Conservation (phyloP, 177 flowering plant genomes). For the Tripterygium wilfordii region DNA sequence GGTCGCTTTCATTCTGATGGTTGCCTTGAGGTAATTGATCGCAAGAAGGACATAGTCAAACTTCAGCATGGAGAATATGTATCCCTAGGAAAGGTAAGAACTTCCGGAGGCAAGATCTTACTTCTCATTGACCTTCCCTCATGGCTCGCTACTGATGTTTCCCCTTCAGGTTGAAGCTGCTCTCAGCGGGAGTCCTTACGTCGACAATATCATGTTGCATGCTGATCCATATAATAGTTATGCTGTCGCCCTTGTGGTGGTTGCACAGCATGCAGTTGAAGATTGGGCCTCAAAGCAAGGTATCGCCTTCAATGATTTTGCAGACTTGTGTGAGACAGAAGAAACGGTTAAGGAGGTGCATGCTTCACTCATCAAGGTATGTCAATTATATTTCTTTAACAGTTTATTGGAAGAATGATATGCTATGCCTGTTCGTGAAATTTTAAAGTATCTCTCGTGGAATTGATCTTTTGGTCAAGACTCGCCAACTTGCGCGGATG, state of each 20-base stretch:
- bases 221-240: conserved; percentile 87
- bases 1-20: conserved; percentile 93
- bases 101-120: background rate
- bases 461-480: no score
- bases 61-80: conserved; percentile 99
- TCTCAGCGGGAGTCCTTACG: conserved; percentile 65
- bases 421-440: no score
- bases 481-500: no score
- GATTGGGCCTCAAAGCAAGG: conserved; percentile 73
- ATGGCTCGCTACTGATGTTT: conserved; percentile 14
- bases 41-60: conserved; percentile 94
- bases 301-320: conserved; percentile 38
- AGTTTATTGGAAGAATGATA: no score
- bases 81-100: conserved; percentile 84
- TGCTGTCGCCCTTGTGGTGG: conserved; percentile 93
- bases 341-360: conserved; percentile 72
- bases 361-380: conserved; percentile 76
- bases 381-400: conserved; percentile 3
- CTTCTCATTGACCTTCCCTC: background rate
- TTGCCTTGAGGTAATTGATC: conserved; percentile 95
- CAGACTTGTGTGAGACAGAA: conserved; percentile 66
- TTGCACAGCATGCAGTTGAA: conserved; percentile 54
- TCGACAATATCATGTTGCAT: conserved; percentile 88
- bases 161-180: conserved; percentile 85
- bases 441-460: no score